Evolutionary conservation across 2,329 filamentous ascomycete genomes (phyloP), one percentile per base, ranked within the genome.

Genomic region (Pyricularia sp.): DNA sequence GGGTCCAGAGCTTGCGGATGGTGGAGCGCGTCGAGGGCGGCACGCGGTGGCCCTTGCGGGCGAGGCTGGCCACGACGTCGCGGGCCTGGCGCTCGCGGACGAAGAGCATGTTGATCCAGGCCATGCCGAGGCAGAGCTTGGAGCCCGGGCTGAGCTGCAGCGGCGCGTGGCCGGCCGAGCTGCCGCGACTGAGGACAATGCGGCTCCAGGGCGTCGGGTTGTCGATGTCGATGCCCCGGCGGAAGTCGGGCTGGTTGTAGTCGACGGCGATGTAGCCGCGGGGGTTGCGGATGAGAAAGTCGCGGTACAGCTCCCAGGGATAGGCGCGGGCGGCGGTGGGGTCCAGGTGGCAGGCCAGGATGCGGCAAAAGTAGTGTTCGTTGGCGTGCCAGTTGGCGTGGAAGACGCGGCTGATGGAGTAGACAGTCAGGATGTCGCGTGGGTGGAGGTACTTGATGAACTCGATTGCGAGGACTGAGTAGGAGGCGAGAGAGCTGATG

Each of bases 101-200:
- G 71, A 86, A 76, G 0, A 92, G 82, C 84, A 94, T 88, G 69
- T 85, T 82, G 7, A 92, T 81, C 85, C 90, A 95, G 64, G 81
- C 81, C 65, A 94, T 80, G 9, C 85, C 68, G 28, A 69, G 61
- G 17, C 23, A 42, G 36, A 68, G 42, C 31, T 66, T 71, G 66
- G 36, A 58, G 20, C 65, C 36, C 3, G 36, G 26, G 14, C 6
- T 42, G 10, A 63, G 26, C 23, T 31, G 25, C 14, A n/a, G 36
- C 2, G 36, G 33, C 6, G 36, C 26, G 9, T 28, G 5, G 14
- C 23, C 36, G 23, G 25, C 64, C n/a, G 26, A n/a, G n/a, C 30
- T 31, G 23, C 23, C 36, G 12, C 65, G 17, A 11, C 55, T 36
- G 25, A 58, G 65, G 42, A 67, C 65, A 42, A 30, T 58, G 36